phyloP scores from a whole-genome alignment of 305 asterid species.

The Vinca major region DNA sequence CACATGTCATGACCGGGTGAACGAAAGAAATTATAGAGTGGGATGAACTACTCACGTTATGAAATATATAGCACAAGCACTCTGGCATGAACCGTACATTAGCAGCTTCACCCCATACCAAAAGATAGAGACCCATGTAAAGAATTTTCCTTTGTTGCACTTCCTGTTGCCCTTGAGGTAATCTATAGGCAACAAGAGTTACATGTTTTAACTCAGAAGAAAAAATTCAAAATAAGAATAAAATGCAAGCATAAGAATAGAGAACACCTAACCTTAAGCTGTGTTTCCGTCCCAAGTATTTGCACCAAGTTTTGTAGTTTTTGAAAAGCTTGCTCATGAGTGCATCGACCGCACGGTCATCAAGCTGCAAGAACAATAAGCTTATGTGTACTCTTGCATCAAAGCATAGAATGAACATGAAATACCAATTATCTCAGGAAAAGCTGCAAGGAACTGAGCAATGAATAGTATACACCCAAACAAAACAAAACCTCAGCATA shows the following conservation, averaged over 20 bases:
- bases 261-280: constrained; percentile 67
- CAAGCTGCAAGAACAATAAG: constrained; percentile 48
- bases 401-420: not conserved
- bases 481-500: not conserved
- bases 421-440: not conserved
- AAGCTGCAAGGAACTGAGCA: not conserved
- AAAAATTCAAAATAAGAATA: not conserved
- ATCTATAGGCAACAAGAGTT: constrained; percentile 40
- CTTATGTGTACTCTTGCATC: not conserved
- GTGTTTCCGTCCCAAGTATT: constrained; percentile 87
- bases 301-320: constrained; percentile 99
- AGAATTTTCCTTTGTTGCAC: constrained; percentile 93
- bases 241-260: constrained; percentile 7
- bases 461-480: not conserved
- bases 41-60: constrained; percentile 59
- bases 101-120: constrained; percentile 99
- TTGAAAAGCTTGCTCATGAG: constrained; percentile 87
- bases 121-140: constrained; percentile 95
- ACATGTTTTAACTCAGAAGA: constrained; percentile 8
- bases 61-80: constrained; percentile 98
- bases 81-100: constrained; percentile 96
- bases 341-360: constrained; percentile 91
- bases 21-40: constrained; percentile 12
- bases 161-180: constrained; percentile 75
- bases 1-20: not conserved